Evolutionary conservation across 2,329 filamentous ascomycete species (phyloP).

Genomic region (Claviceps sp.): DNA sequence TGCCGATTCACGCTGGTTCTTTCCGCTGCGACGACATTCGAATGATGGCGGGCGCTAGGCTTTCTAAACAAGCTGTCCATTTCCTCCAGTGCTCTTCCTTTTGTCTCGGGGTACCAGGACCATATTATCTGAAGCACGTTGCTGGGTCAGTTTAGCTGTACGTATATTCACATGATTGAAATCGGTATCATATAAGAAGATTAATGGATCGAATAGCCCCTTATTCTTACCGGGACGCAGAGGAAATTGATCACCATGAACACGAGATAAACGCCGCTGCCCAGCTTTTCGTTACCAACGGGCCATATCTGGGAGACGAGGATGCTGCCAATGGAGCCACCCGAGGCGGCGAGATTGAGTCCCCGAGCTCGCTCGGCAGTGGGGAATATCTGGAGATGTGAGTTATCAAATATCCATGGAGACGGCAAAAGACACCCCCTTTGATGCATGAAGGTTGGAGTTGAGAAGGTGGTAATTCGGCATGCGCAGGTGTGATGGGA

Average conservation of each 20-base stretch:
- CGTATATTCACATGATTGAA: no score
- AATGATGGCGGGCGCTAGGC: not conserved
- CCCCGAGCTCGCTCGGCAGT: slow-evolving; percentile 42
- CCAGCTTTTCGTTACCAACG: slow-evolving; percentile 34
- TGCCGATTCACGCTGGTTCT: no score
- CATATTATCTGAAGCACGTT: slow-evolving; percentile 22
- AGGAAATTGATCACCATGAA: slow-evolving; percentile 28
- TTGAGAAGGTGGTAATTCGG: no score
- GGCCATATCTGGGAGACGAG: slow-evolving; percentile 43
- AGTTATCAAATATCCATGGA: no score
- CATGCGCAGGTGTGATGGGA: no score
- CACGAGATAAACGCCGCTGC: slow-evolving; percentile 41
- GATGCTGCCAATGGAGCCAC: slow-evolving; percentile 40
- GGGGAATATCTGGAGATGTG: slow-evolving; percentile 33
- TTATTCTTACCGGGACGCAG: slow-evolving; percentile 6
- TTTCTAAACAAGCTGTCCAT: slow-evolving; percentile 29
- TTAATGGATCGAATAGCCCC: no score
- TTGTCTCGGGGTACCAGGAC: slow-evolving; percentile 31
- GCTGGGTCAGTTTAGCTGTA: not conserved
- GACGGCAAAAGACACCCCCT: no score
- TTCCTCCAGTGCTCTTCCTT: slow-evolving; percentile 26
- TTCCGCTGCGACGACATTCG: not conserved
- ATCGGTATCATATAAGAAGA: no score
- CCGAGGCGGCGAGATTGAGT: slow-evolving; percentile 41
- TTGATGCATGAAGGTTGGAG: no score